Base-by-base conservation (phyloP, 78 protist genomes). In the Dictyostelium firmibasis region DNA sequence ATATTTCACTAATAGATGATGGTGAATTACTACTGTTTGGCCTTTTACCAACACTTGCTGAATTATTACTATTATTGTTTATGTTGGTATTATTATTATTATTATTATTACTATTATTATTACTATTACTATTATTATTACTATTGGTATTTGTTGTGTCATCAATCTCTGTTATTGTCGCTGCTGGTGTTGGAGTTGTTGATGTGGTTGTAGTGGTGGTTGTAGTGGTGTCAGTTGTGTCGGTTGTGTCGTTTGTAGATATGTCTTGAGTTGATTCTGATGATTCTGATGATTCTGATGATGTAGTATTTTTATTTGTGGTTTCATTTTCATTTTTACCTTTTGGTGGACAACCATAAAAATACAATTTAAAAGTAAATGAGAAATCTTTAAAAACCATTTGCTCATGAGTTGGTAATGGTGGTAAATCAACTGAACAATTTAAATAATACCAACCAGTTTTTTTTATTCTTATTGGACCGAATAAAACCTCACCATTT, bases 261-360 rank as follows among this genome's bases (percentile, higher is more conserved):
- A n/a, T n/a, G n/a, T n/a, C n/a, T n/a, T n/a, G n/a, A n/a, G n/a
- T n/a, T 11, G 75, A 2, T 67, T 72, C 6, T 2, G 83, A 20
- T 31, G 81, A 33, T 31, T 78, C 43, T 69, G 57, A 18, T 16
- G 91, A 84, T 14, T 25, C 25, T 41, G 18, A 6, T 23, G 27
- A 4, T 14, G 31, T 4, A 27, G 9, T 23, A 23, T 82, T 41
- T 72, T 47, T 3, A 9, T 43, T n/a, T 41, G 83, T 23, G 9
- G 31, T 16, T 81, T 50, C 38, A 29, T 33, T 10, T 4, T 29
- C 44, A 27, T 31, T 81, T 81, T 74, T 74, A 74, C 53, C 57
- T 62, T 88, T 88, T 60, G 93, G 53, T 31, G 94, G 94, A 77
- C 92, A 76, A 70, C 94, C 94, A 70, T 89, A 89, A n/a, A 89